phyloP scores from a whole-genome alignment of 805 yeast species.

The Kluyveromyces aestuarii region DNA sequence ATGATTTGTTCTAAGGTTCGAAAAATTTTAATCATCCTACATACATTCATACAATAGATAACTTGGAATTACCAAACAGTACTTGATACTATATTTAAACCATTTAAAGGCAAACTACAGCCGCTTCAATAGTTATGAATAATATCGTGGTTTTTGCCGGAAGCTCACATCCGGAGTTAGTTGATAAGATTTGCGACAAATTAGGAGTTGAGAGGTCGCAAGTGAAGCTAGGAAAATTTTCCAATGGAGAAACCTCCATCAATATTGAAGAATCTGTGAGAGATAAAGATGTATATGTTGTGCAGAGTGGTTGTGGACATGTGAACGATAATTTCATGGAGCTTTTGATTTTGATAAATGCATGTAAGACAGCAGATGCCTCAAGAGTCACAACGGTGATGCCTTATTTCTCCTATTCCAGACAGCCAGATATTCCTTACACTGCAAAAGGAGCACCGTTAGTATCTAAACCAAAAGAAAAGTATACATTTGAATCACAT shows the following conservation, averaged over 20 bases:
- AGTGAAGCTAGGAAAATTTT: slow-evolving; percentile 54
- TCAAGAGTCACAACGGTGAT: slow-evolving; percentile 80
- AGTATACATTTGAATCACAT: slow-evolving; percentile 41
- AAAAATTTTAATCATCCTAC: no score
- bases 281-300: slow-evolving; percentile 89
- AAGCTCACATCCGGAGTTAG: slow-evolving; percentile 74
- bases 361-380: slow-evolving; percentile 88
- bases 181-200: slow-evolving; percentile 64
- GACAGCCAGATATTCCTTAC: slow-evolving; percentile 92
- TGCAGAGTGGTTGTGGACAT: slow-evolving; percentile 78
- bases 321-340: slow-evolving; percentile 85
- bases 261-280: slow-evolving; percentile 82
- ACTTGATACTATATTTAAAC: no score
- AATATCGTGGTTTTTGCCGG: slow-evolving; percentile 88
- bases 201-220: slow-evolving; percentile 66
- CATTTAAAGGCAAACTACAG: no score
- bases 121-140: slow-evolving; percentile 39
- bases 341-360: slow-evolving; percentile 74
- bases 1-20: no score
- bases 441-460: slow-evolving; percentile 69
- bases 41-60: no score
- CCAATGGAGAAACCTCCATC: slow-evolving; percentile 92
- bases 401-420: slow-evolving; percentile 90
- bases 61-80: no score
- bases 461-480: slow-evolving; percentile 30